phyloP scores from a whole-genome alignment of 305 asterid species.

The Ajuga reptans region DNA sequence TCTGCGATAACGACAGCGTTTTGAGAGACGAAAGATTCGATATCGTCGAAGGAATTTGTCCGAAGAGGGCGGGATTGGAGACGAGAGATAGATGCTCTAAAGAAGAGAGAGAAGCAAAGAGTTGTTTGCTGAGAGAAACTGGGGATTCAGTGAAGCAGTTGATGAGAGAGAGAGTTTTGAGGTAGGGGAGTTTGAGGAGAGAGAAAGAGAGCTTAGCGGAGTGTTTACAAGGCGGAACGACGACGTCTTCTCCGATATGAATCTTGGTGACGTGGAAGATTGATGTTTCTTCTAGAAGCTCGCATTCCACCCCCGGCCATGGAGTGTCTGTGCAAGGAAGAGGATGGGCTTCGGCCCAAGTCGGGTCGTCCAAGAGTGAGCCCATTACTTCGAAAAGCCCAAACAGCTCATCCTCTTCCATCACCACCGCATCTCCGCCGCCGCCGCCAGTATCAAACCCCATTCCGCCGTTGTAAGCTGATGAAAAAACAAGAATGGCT shows the following conservation, averaged over 20 bases:
- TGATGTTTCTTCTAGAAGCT: conserved; percentile 36
- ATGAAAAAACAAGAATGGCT: conserved; percentile 24
- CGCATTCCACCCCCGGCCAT: conserved; percentile 66
- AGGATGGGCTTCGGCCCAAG: conserved; percentile 48
- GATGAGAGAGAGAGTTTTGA: conserved; percentile 48
- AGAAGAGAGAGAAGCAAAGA: conserved; percentile 25
- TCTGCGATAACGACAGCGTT: conserved; percentile 34
- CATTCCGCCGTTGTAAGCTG: background rate
- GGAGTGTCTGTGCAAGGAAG: conserved; percentile 55
- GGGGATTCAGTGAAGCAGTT: conserved; percentile 41
- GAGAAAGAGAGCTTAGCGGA: conserved; percentile 36
- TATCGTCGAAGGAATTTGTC: conserved; percentile 33
- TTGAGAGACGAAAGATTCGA: conserved; percentile 21
- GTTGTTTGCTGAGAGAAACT: conserved; percentile 18
- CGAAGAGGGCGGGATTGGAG: conserved; percentile 44
- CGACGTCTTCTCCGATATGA: conserved; percentile 41
- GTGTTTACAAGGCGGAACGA: conserved; percentile 39
- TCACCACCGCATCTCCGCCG: conserved; percentile 12
- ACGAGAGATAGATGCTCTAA: conserved; percentile 36
- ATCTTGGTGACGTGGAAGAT: conserved; percentile 50
- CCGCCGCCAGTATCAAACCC: background rate
- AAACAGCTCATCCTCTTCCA: conserved; percentile 47
- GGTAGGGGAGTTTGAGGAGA: conserved; percentile 37
- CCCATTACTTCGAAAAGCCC: conserved; percentile 58
- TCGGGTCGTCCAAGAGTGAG: conserved; percentile 49